Base-by-base conservation (phyloP, 169 alveolate genomes). In the Blepharisma undulans region DNA sequence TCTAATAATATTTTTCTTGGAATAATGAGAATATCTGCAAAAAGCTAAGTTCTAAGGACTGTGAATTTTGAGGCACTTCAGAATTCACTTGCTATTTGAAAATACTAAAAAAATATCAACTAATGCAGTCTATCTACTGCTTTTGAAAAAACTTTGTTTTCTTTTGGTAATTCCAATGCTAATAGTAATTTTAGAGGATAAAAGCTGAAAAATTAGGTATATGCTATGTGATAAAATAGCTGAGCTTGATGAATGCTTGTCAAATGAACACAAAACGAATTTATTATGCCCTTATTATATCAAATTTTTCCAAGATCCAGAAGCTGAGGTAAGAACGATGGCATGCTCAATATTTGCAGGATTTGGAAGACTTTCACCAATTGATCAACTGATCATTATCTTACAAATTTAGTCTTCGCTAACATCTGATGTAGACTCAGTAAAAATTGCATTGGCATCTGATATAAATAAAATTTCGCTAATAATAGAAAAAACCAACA, bases 391-490 rank as follows among this genome's bases (percentile, higher is more conserved):
- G 84, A 76, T 94, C 12, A 88, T 72, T 27, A 88, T 97, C 27
- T 89, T 97, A 22, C 97, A 97, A 27, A 36, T 91, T 76, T 81
- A 96, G 94, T 84, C 87, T 19, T 93, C 96, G 22, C 66, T 93
- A 61, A 91, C 93, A 71, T 96, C 95, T 71, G 77, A 88, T n/a
- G 92, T 94, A 76, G 89, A 72, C 30, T 95, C 90, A 88, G 97
- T 97, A 10, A 95, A 97, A 95, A 92, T 91, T 76, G 94, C 97
- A 16, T 88, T 97, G 21, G 97, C 98, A 22, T 95, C 93, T 33
- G 93, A 95, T 61, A 84, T 97, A 32, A 90, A 94, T 21, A 88
- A 95, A 76, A 86, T 97, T 60, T 94, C 96, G 34, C 95, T 97
- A 22, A 71, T 92, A 19, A 89, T 97, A 29, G 97, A 95, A 8